Evolutionary conservation across 2,329 filamentous ascomycete genomes (phyloP), one percentile per base, ranked within the genome.

Genomic region (Penicillium sclerotiorum): DNA sequence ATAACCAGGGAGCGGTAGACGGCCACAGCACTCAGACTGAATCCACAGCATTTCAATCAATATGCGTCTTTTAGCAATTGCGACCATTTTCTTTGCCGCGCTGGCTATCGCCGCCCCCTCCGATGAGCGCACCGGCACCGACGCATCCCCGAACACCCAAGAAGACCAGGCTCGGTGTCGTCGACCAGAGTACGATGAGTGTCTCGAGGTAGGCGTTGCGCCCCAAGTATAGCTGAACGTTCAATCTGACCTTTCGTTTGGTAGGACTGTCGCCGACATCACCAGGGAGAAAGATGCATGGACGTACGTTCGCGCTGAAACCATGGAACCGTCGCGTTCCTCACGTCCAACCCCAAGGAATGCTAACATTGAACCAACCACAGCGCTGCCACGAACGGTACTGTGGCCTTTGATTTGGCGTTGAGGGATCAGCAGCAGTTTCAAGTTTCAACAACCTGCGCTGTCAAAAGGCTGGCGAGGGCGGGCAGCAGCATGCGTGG

Each of bases 21-120:
- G n/a, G n/a, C n/a, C n/a, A n/a, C n/a, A n/a, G n/a, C n/a, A n/a
- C n/a, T n/a, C n/a, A n/a, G n/a, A 28, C 25, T 28, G 7, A 18
- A 42, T 22, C 39, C 13, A 21, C 33, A 8, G 8, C 13, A 18
- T 27, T 20, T 11, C 5, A 13, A 7, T 41, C 37, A 53, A 6
- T 8, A 56, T 56, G 53, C 47, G 41, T 40, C 25, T 41, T 9
- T 32, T 38, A 5, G 15, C 47, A 8, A 12, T 49, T 8, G 5
- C 53, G 5, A 17, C 42, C 8, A n/a, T 53, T 8, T 12, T 49
- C 30, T 28, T 55, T n/a, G 40, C 53, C 41, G 18, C 33, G 3
- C n/a, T 53, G 33, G 41, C 45, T 8, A 40, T 56, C 8, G 50
- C 50, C 7, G 23, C 47, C 12, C 50, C 50, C 5, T 17, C 22